Conservation (phyloP, 106 monocot species). For the Ottelia alismoides region DNA sequence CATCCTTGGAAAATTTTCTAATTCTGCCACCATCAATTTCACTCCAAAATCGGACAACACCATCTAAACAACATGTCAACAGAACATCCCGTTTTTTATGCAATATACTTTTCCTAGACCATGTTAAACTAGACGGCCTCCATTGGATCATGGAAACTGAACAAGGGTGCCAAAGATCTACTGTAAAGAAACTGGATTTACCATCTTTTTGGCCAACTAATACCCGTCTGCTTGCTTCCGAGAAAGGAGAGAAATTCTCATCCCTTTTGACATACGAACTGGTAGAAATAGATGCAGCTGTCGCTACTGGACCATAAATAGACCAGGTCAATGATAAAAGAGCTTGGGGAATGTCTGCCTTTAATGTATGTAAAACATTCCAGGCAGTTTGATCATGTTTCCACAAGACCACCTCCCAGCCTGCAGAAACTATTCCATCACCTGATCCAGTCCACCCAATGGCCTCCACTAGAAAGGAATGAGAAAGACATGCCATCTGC, state of each 20-base stretch:
- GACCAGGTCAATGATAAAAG: constrained; percentile 70
- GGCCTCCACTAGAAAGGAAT: constrained; percentile 47
- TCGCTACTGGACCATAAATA: constrained; percentile 59
- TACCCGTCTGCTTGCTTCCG: constrained; percentile 25
- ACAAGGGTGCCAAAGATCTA: constrained; percentile 57
- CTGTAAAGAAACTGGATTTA: constrained; percentile 24
- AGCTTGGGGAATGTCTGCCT: constrained; percentile 39
- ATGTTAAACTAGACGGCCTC: constrained; percentile 40
- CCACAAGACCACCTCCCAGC: constrained; percentile 55
- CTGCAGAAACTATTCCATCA: constrained; percentile 61
- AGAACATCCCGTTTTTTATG: constrained; percentile 43
- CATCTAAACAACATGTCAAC: constrained; percentile 84
- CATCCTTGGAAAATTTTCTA: constrained; percentile 32
- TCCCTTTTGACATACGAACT: no score
- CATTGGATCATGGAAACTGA: constrained; percentile 80
- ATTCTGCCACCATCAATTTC: constrained; percentile 43
- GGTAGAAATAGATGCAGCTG: no score
- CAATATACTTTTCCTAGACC: constrained; percentile 19
- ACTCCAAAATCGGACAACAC: constrained; percentile 86
- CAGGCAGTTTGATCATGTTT: constrained; percentile 39
- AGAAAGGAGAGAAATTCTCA: constrained; percentile 4
- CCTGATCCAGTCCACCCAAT: constrained; percentile 84
- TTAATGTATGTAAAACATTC: constrained; percentile 54
- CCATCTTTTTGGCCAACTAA: constrained; percentile 45
- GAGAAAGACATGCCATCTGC: constrained; percentile 34